Evolutionary conservation across 495 filamentous ascomycete species (phyloP).

Genomic region (Pyrenula aspistea): DNA sequence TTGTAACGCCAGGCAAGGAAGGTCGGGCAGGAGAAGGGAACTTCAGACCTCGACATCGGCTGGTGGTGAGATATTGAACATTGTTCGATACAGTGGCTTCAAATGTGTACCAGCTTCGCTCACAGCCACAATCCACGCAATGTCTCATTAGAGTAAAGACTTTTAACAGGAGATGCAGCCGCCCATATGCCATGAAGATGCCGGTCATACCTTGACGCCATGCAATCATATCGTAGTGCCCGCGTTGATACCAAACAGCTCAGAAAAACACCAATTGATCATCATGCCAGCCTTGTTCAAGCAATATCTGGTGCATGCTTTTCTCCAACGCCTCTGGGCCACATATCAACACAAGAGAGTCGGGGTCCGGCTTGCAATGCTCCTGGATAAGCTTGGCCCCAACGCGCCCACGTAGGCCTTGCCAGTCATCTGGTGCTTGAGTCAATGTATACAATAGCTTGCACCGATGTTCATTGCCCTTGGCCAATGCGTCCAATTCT

Average conservation of each 20-base stretch:
- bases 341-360: conserved; percentile 68
- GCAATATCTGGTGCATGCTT: conserved; percentile 47
- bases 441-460: conserved; percentile 65
- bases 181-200: no score
- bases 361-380: conserved; percentile 38
- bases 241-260: no score
- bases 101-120: no score
- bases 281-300: conserved; percentile 62
- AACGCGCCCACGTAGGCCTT: conserved; percentile 60
- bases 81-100: no score
- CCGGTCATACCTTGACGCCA: no score
- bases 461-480: conserved; percentile 39
- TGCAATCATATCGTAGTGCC: neutral
- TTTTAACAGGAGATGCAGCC: no score
- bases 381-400: conserved; percentile 46
- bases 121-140: no score
- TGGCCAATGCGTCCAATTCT: conserved; percentile 57
- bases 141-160: no score
- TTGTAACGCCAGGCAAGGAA: no score
- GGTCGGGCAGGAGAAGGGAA: no score
- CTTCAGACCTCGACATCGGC: no score
- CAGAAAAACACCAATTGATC: conserved; percentile 81
- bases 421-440: conserved; percentile 49
- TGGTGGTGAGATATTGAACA: no score
- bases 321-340: conserved; percentile 73